These are phyloP conservation scores for Halophytophthora polymorphica DNA, from an alignment of 352 stramenopile species.

Conservation along the genomic window DNA sequence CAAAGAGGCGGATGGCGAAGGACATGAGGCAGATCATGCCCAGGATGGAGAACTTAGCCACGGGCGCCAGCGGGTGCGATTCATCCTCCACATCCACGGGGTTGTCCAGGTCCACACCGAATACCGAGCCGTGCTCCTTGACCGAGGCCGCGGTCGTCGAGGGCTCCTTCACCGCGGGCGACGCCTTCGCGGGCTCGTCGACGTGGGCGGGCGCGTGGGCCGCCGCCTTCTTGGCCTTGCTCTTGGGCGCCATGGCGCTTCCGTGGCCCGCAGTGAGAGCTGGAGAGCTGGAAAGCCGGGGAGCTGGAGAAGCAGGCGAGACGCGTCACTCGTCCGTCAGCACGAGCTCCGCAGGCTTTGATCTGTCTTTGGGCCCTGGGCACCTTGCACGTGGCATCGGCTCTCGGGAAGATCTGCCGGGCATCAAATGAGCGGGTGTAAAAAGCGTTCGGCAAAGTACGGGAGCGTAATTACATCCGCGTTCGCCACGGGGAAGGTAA, in stretches of 20 bases:
- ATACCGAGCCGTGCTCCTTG: constrained; percentile 31
- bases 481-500: too few relatives aligned
- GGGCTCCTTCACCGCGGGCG: constrained; percentile 8
- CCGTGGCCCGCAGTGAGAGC: background rate
- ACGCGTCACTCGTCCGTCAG: constrained; percentile 1
- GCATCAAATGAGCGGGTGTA: constrained; percentile 21
- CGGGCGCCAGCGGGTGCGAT: constrained; percentile 58
- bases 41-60: constrained; percentile 89
- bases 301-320: background rate
- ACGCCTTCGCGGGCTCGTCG: constrained; percentile 11
- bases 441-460: too few relatives aligned
- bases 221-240: constrained; percentile 53
- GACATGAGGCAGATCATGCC: constrained; percentile 92
- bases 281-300: too few relatives aligned
- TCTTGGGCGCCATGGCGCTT: constrained; percentile 50
- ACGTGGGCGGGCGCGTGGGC: constrained; percentile 17
- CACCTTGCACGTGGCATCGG: constrained; percentile 35
- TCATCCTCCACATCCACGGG: constrained; percentile 69
- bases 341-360: constrained; percentile 5
- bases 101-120: constrained; percentile 61
- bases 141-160: constrained; percentile 1
- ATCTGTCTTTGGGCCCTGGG: constrained; percentile 6
- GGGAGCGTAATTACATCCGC: too few relatives aligned
- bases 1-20: constrained; percentile 92
- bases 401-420: constrained; percentile 15